Base-by-base conservation (phyloP, 305 asterid genomes). In the Rubia peregrina region DNA sequence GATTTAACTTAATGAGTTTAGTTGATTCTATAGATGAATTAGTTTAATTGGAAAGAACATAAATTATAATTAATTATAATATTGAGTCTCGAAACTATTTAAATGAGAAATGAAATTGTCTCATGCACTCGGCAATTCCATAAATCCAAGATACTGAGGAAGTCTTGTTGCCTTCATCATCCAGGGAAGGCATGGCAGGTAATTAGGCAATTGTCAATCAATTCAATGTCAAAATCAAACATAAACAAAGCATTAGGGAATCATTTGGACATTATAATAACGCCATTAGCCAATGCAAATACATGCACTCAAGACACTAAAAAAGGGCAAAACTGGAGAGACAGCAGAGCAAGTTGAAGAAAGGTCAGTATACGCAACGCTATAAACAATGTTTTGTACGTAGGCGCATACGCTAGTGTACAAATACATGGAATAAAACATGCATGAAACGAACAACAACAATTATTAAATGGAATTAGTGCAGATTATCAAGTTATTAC, bases 161-260 rank as follows among this genome's bases (percentile, higher is more conserved):
- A 12, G 16, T 46, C 1, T 44, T 2, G 49, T 10, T 44, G 16
- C 51, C 51, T 44, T 44, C 51, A 44, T 13, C 51, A 44, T 44
- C 51, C 51, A 44, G 0, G 2, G 57, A 51, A 16, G 12, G 57
- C 9, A 21, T 16, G 57, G 57, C 57, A 51, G 57, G 57, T 51
- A 51, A 51, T 51, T 51, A 51, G 57, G 57, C 14, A 16, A 5
- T 3, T 49, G 56, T 49, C 57, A 51, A 16, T 51, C 57, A 51
- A 51, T 51, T 51, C 57, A 51, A 51, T 6, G 57, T 51, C 57
- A 51, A 51, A 59, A 59, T 59, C 64, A 59, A 59, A 59, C 38
- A 59, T 59, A 9, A 24, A 59, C 16, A 21, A 59, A 57, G 14
- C 7, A 51, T 51, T 51, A 51, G 22, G 57, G 57, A 17, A 51